A percentile compares a stretch with the other conserved stretches of the same genome.
Conservation (phyloP, 108 stramenopile species). For the Bacterosira constricta region DNA sequence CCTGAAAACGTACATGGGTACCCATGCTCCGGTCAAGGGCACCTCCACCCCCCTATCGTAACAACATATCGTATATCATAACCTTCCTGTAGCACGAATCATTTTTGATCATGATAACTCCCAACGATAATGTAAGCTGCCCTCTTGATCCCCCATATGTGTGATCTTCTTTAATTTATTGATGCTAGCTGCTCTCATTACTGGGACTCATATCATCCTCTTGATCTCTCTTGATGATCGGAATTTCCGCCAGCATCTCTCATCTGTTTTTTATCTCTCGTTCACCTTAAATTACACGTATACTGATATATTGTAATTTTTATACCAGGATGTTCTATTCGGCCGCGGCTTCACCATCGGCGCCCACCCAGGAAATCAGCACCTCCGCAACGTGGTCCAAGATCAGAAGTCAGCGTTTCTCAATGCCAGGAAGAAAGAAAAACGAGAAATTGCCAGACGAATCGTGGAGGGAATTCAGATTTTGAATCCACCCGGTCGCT, state of each 20-base stretch:
- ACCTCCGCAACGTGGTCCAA: constrained; percentile 59
- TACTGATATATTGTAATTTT: background rate
- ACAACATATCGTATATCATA: too few species aligned
- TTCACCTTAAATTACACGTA: background rate
- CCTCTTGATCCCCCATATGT: background rate
- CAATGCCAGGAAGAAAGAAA: constrained; percentile 61
- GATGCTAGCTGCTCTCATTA: too few species aligned
- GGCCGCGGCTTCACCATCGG: constrained; percentile 66
- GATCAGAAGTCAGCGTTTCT: constrained; percentile 61
- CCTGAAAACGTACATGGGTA: too few species aligned
- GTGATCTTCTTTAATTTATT: background rate
- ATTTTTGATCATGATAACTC: background rate
- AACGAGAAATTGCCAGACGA: constrained; percentile 60
- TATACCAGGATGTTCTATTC: constrained; percentile 48
- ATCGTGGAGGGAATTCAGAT: constrained; percentile 47
- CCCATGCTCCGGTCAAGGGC: too few species aligned
- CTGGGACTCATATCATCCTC: too few species aligned
- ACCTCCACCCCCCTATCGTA: too few species aligned
- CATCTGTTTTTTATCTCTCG: background rate
- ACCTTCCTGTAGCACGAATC: too few species aligned
- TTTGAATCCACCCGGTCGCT: constrained; percentile 30
- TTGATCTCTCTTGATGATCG: background rate
- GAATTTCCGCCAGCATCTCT: background rate
- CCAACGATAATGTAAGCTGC: background rate
- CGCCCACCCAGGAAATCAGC: constrained; percentile 61